Evolutionary conservation across 306 rosid species (phyloP).

Genomic region (Cicer yamashitae): DNA sequence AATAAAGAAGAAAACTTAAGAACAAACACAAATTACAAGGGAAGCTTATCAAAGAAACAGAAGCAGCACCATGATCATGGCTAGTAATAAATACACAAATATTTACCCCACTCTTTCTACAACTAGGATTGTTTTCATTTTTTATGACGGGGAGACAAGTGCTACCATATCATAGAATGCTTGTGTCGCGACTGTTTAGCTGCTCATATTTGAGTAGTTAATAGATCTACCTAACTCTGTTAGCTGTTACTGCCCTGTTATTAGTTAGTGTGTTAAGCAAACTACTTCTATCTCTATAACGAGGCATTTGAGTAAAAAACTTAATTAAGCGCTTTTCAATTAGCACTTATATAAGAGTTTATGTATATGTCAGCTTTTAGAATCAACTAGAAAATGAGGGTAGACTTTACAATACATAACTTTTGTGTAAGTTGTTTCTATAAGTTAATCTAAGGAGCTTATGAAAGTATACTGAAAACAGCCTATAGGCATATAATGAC

Average conservation of each 20-base stretch:
- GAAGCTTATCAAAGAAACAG: slow-evolving; percentile 15
- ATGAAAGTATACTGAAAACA: background rate
- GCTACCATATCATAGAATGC: background rate
- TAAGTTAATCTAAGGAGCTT: background rate
- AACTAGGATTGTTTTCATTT: slow-evolving; percentile 3
- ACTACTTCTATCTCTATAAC: slow-evolving; percentile 3
- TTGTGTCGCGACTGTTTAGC: background rate
- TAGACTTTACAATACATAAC: background rate
- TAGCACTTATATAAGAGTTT: background rate
- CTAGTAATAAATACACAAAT: slow-evolving; percentile 27
- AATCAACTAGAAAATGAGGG: background rate
- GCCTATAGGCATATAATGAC: background rate
- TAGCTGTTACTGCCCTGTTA: background rate
- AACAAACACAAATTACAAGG: slow-evolving; percentile 20
- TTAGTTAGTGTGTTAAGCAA: background rate
- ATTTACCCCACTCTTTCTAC: slow-evolving; percentile 3
- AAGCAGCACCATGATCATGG: slow-evolving; percentile 13
- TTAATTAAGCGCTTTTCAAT: background rate
- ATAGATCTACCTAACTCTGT: background rate
- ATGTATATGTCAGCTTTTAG: background rate
- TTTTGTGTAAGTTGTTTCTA: background rate
- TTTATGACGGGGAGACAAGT: background rate
- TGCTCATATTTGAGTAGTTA: background rate
- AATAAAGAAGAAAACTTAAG: background rate
- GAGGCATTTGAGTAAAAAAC: background rate